Conservation (phyloP, 2,329 filamentous ascomycete species). For the Hypoxylon sp. region DNA sequence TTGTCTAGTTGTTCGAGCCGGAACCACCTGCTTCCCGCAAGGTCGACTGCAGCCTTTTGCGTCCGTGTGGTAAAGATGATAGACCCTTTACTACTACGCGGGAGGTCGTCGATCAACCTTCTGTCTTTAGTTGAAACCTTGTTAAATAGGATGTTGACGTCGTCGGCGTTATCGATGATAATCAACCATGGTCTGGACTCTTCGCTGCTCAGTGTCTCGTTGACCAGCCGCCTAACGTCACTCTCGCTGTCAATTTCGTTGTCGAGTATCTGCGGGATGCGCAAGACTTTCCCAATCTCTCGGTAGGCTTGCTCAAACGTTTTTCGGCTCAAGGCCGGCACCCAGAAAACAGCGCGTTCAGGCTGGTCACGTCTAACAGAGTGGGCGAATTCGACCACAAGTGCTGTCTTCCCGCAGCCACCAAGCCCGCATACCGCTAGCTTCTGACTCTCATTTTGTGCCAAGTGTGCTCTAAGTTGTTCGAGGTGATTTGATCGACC, state of each 20-base stretch:
- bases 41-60: too few relatives aligned
- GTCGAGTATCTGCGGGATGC: constrained; percentile 51
- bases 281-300: constrained; percentile 54
- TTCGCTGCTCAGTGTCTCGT: constrained; percentile 54
- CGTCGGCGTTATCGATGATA: constrained; percentile 62
- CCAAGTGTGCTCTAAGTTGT: too few relatives aligned
- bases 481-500: too few relatives aligned
- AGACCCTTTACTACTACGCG: too few relatives aligned
- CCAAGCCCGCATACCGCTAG: constrained; percentile 56
- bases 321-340: constrained; percentile 58
- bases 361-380: constrained; percentile 55
- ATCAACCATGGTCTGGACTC: constrained; percentile 57
- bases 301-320: constrained; percentile 59
- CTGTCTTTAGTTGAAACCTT: too few relatives aligned
- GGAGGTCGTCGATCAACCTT: too few relatives aligned
- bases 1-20: too few relatives aligned
- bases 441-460: not conserved
- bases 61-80: too few relatives aligned
- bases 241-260: constrained; percentile 55
- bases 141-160: constrained; percentile 50
- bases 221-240: constrained; percentile 74
- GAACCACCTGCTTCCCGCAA: too few relatives aligned
- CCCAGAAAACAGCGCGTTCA: constrained; percentile 62
- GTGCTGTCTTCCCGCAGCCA: constrained; percentile 61
- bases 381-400: constrained; percentile 60